Conservation (phyloP, 2,329 filamentous ascomycete species). For the Shiraia bambusicola region DNA sequence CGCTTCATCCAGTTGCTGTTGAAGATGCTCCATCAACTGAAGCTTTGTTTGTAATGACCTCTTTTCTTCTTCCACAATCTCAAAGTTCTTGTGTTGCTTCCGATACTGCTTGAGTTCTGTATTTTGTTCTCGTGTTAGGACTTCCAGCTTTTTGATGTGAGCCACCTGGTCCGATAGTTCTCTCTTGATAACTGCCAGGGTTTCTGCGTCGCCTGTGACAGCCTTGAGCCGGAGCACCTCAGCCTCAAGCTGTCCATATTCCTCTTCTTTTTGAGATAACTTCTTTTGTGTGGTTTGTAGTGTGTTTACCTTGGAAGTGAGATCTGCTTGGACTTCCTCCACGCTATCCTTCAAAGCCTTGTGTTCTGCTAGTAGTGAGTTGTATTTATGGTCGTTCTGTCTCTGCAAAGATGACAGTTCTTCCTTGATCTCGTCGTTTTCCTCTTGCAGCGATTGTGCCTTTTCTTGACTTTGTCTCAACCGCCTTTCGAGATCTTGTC, state of each 20-base stretch:
- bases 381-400: constrained; percentile 60
- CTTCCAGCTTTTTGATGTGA: constrained; percentile 85
- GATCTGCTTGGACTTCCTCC: constrained; percentile 62
- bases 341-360: constrained; percentile 59
- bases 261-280: constrained; percentile 67
- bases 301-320: constrained; percentile 56
- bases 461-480: constrained; percentile 64
- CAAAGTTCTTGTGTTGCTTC: constrained; percentile 80
- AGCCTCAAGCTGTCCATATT: constrained; percentile 75
- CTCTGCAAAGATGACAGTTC: constrained; percentile 69
- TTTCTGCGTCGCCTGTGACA: constrained; percentile 83
- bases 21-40: constrained; percentile 70
- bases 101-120: constrained; percentile 79
- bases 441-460: constrained; percentile 73
- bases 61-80: constrained; percentile 95
- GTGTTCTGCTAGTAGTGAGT: constrained; percentile 63
- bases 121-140: constrained; percentile 75
- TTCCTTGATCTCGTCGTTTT: constrained; percentile 79
- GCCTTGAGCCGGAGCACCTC: constrained; percentile 83
- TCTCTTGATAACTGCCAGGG: constrained; percentile 78
- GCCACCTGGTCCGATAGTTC: constrained; percentile 88
- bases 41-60: constrained; percentile 75
- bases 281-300: constrained; percentile 66
- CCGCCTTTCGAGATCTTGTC: constrained; percentile 56
- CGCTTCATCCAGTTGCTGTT: constrained; percentile 76